Conservation (phyloP, 2,329 filamentous ascomycete genomes). For the Aureobasidium sp. region DNA sequence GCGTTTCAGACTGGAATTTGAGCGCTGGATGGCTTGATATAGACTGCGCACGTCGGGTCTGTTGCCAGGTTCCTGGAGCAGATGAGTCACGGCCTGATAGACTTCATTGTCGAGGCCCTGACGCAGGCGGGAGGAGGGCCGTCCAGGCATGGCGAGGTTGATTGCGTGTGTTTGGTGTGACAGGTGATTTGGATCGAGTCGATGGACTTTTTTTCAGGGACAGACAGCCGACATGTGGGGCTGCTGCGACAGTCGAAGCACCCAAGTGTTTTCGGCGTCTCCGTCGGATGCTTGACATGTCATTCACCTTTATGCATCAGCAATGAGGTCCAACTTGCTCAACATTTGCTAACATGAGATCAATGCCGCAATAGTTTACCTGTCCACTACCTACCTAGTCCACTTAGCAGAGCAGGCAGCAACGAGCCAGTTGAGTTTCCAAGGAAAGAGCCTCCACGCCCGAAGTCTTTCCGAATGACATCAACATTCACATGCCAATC, state of each 20-base stretch:
- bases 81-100: slow-evolving; percentile 69
- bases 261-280: not conserved
- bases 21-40: slow-evolving; percentile 73
- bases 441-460: not conserved
- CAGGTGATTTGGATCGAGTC: not conserved
- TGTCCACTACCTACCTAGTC: not conserved
- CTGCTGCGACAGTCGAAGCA: not conserved
- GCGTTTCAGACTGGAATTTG: slow-evolving; percentile 78
- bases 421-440: too few species aligned
- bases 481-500: slow-evolving; percentile 7
- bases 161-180: not conserved
- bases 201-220: slow-evolving; percentile 9
- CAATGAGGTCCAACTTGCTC: not conserved
- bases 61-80: slow-evolving; percentile 55
- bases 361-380: too few species aligned
- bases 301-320: not conserved
- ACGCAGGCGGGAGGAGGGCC: not conserved
- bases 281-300: not conserved
- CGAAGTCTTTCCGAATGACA: slow-evolving; percentile 7
- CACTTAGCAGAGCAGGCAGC: not conserved
- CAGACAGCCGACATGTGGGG: not conserved
- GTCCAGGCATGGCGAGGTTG: not conserved
- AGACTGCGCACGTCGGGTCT: slow-evolving; percentile 51
- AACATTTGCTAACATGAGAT: not conserved
- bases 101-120: slow-evolving; percentile 42